These are phyloP conservation scores for Exophiala alcalophila DNA, from an alignment of 2,329 filamentous ascomycete genomes.

Conservation along the genomic window DNA sequence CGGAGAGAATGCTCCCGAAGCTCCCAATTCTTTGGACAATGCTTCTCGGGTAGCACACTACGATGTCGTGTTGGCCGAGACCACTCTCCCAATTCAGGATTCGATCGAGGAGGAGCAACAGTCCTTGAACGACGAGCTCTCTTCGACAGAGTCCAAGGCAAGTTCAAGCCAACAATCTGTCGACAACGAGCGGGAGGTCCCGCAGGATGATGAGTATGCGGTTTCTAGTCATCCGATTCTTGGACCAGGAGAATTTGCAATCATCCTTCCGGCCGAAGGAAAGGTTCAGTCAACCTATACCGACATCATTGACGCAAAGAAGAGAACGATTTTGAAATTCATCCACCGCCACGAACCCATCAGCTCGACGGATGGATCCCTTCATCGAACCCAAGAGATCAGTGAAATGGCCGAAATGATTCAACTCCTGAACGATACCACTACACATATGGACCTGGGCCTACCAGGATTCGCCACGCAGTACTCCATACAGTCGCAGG, in stretches of 20 bases:
- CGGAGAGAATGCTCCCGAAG: too few relatives aligned
- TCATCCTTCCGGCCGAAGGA: constrained; percentile 29
- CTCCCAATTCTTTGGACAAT: too few relatives aligned
- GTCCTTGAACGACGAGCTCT: constrained; percentile 17
- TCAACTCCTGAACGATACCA: constrained; percentile 41
- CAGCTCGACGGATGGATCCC: constrained; percentile 25
- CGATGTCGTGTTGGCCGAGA: constrained; percentile 12
- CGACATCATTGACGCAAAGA: constrained; percentile 28
- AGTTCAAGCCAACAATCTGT: constrained; percentile 31
- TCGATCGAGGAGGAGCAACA: constrained; percentile 30
- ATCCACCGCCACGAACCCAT: constrained; percentile 26
- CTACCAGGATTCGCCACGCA: constrained; percentile 39
- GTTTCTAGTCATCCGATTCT: constrained; percentile 27
- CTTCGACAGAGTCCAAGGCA: constrained; percentile 25
- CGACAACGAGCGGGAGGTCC: constrained; percentile 26
- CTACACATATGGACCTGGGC: constrained; percentile 46
- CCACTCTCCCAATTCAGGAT: constrained; percentile 28
- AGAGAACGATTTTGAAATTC: constrained; percentile 29
- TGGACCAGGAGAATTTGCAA: constrained; percentile 26
- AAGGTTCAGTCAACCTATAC: constrained; percentile 30
- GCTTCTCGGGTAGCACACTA: constrained; percentile 6
- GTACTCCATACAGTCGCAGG: constrained; percentile 35
- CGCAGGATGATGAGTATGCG: constrained; percentile 24
- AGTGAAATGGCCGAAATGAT: constrained; percentile 38
- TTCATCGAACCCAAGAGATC: constrained; percentile 25